Evolutionary conservation across 371 early-diverging fungal species (phyloP).

Genomic region (Mortierella sp.): DNA sequence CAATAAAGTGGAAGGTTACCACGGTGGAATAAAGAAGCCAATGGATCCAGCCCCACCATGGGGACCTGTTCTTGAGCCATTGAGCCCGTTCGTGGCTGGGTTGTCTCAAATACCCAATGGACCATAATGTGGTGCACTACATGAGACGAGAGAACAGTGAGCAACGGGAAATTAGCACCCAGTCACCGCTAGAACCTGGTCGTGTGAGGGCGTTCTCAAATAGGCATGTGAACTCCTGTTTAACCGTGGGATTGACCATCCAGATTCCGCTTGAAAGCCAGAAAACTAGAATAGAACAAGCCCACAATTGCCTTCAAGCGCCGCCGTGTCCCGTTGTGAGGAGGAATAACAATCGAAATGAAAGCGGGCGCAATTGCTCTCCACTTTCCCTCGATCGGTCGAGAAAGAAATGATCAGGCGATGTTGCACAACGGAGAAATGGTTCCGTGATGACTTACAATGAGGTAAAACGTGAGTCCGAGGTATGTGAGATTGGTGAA

Average conservation of each 20-base stretch:
- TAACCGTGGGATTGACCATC: no score
- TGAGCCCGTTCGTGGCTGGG: slow-evolving; percentile 12
- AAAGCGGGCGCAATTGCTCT: not conserved
- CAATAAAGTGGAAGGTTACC: slow-evolving; percentile 54
- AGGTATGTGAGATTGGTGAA: slow-evolving; percentile 65
- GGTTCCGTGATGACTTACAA: slow-evolving; percentile 55
- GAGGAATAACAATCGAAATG: not conserved
- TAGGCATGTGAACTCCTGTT: no score
- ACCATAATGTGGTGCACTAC: slow-evolving; percentile 46
- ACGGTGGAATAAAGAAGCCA: slow-evolving; percentile 39
- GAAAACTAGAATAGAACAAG: no score
- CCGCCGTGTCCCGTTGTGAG: no score
- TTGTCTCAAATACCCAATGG: slow-evolving; percentile 41
- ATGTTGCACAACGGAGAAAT: slow-evolving; percentile 4
- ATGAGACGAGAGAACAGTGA: not conserved
- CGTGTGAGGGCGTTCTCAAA: no score
- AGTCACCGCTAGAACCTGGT: no score
- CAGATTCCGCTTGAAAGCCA: no score
- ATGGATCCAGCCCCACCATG: slow-evolving; percentile 43
- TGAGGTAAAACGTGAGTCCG: slow-evolving; percentile 62
- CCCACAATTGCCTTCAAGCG: no score
- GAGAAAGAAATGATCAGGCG: not conserved
- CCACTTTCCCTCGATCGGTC: no score
- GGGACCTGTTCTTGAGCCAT: slow-evolving; percentile 37
- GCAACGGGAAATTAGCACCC: not conserved